Evolutionary conservation across 129 eudicot genomes (phyloP), one percentile per base, ranked within the genome.

Genomic region (Cynara cardunculus): DNA sequence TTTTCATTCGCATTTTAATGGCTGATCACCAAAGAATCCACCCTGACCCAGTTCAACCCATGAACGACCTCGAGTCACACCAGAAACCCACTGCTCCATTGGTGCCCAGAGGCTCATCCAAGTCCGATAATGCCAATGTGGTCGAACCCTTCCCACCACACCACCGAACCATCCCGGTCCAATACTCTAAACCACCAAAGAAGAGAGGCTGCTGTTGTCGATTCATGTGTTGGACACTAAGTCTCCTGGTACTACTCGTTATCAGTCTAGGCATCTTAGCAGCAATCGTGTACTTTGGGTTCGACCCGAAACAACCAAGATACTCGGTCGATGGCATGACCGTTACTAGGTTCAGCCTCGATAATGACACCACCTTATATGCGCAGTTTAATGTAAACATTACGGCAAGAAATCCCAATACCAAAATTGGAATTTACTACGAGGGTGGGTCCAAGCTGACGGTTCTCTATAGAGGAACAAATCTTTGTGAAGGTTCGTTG

Each of bases 401-500:
- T 30, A 69, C 73, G 10, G 19, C 73, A 12, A 69, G 71, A 67
- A 67, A 67, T 67, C 71, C 71, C 18, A 67, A 67, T 7, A 7
- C 5, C 18, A 67, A 67, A 67, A 67, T 67, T 67, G 71, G 71
- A 27, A 67, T 67, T 67, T 25, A 67, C 71, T 67, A 67, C 7
- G 71, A 67, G 32, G 83, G 71, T 67, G 71, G 71, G 32, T 67
- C 72, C 72, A 13, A 56, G 9, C 65, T 56, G 65, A 18, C 65
- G 65, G 65, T 56, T 56, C 65, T 5, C 65, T 90, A 84, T 44
- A 70, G 71, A 0, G 85, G 87, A 10, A 82, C 80, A 7, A 69
- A 67, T 31, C 90, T 90, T 5, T 80, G 89, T 37, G 86, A 90
- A 73, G 95, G 95, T 5, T 61, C 90, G 14, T 82, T 89, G 87